Evolutionary conservation across 2,329 filamentous ascomycete species (phyloP).

Genomic region (Lecanicillium sp.): DNA sequence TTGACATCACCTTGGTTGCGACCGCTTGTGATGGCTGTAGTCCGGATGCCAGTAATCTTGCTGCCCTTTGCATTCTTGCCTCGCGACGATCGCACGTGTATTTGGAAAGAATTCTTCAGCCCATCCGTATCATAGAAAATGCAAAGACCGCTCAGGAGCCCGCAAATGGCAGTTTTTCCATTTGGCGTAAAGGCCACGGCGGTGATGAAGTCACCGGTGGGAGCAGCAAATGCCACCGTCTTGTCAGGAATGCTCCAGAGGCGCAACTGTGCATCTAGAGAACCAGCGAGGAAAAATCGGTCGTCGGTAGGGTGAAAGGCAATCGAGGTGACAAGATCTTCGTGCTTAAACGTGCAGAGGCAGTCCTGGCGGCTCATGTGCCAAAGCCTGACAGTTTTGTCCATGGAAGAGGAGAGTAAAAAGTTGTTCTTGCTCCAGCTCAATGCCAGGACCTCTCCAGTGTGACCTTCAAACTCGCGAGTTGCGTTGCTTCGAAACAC

Average conservation of each 20-base stretch:
- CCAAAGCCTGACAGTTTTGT: constrained; percentile 93
- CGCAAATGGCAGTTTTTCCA: constrained; percentile 81
- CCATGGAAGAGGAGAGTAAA: constrained; percentile 90
- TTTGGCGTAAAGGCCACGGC: constrained; percentile 91
- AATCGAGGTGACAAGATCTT: constrained; percentile 90
- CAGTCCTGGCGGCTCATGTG: constrained; percentile 80
- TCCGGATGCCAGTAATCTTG: constrained; percentile 93
- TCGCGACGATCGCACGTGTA: constrained; percentile 86
- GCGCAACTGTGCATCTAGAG: constrained; percentile 76
- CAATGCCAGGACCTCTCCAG: constrained; percentile 76
- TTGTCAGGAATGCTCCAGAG: constrained; percentile 98
- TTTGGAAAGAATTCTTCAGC: constrained; percentile 72
- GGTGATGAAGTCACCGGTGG: constrained; percentile 80
- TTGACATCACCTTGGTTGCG: constrained; percentile 58
- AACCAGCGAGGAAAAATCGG: constrained; percentile 92
- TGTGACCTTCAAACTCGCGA: constrained; percentile 76
- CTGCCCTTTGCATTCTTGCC: constrained; percentile 93
- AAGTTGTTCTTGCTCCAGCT: constrained; percentile 99
- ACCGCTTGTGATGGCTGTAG: constrained; percentile 41
- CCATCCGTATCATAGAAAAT: constrained; percentile 91
- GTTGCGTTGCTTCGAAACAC: constrained; percentile 77
- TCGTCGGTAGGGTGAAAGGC: constrained; percentile 92
- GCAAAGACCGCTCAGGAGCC: constrained; percentile 76
- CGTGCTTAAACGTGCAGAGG: constrained; percentile 88
- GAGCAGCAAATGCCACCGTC: constrained; percentile 72